Percentiles rank a stretch among this genome's conserved stretches.
These are phyloP conservation scores for Avicennia marina DNA, from an alignment of 257 asterid species.

Conservation along the genomic window DNA sequence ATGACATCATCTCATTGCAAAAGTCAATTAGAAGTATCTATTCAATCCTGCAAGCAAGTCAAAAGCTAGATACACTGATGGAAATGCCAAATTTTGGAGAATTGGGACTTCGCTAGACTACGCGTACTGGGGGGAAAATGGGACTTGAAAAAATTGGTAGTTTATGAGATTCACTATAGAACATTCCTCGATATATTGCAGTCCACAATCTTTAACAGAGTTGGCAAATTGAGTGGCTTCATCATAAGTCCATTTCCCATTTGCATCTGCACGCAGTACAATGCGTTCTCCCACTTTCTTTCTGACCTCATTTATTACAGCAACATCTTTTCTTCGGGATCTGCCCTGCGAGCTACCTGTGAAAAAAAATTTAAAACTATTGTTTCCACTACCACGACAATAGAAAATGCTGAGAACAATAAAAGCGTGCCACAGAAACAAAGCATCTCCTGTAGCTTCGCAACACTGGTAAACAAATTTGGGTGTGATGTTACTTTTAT, in stretches of 20 bases:
- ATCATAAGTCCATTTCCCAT: slow-evolving; percentile 69
- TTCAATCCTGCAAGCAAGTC: too few species aligned
- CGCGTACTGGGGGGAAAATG: background rate
- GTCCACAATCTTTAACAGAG: slow-evolving; percentile 55
- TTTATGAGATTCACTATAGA: too few species aligned
- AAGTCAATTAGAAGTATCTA: background rate
- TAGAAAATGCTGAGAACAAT: background rate
- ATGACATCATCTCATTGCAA: too few species aligned
- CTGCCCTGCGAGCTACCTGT: slow-evolving; percentile 77
- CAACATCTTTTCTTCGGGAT: slow-evolving; percentile 73
- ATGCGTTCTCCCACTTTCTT: slow-evolving; percentile 61
- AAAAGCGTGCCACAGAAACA: too few species aligned
- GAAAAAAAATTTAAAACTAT: slow-evolving; percentile 4
- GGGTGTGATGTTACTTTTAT: slow-evolving; percentile 48
- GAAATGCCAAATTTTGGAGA: background rate
- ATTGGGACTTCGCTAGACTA: background rate
- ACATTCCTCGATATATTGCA: slow-evolving; percentile 98
- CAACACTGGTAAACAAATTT: too few species aligned
- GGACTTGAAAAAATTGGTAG: too few species aligned
- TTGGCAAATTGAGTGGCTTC: slow-evolving; percentile 73
- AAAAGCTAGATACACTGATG: too few species aligned
- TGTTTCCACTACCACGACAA: background rate
- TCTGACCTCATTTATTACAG: slow-evolving; percentile 77
- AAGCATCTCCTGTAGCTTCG: too few species aligned
- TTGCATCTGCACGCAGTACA: slow-evolving; percentile 89